These are phyloP conservation scores for Kingdonia uniflora DNA, from an alignment of 164 flowering plant genomes.

Conservation along the genomic window DNA sequence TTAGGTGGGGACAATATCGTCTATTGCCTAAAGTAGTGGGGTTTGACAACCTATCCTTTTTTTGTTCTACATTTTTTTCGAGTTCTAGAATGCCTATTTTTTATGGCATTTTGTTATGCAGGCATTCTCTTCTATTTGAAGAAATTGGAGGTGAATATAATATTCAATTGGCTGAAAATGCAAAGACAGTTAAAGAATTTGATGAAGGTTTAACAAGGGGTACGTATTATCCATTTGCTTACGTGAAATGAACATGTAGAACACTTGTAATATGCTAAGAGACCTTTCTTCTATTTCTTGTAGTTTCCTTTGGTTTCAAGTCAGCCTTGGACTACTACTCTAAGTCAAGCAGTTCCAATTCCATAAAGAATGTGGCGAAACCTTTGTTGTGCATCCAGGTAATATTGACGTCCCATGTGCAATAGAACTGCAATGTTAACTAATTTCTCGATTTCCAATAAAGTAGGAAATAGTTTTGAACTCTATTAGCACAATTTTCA, in stretches of 20 bases:
- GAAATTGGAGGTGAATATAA: slow-evolving; percentile 70
- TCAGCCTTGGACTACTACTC: slow-evolving; percentile 87
- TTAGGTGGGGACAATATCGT: too few relatives aligned
- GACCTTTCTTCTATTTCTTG: slow-evolving; percentile 10
- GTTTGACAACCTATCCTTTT: too few relatives aligned
- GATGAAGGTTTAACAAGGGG: slow-evolving; percentile 85
- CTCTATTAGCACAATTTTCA: too few relatives aligned
- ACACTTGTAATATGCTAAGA: slow-evolving; percentile 6
- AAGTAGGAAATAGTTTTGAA: too few relatives aligned
- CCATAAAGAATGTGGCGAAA: slow-evolving; percentile 50
- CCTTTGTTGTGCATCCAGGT: slow-evolving; percentile 95
- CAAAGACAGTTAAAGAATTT: slow-evolving; percentile 72
- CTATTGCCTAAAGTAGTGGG: too few relatives aligned
- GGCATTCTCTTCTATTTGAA: slow-evolving; percentile 77
- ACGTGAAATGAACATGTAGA: neutral
- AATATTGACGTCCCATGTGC: slow-evolving; percentile 7
- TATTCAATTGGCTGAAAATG: slow-evolving; percentile 56
- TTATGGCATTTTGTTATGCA: slow-evolving; percentile 17
- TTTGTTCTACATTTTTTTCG: too few relatives aligned
- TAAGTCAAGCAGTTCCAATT: slow-evolving; percentile 73
- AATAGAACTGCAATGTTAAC: too few relatives aligned
- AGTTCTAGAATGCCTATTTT: too few relatives aligned
- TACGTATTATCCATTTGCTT: slow-evolving; percentile 10
- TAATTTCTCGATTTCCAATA: too few relatives aligned
- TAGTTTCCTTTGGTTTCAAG: slow-evolving; percentile 94